Conservation (phyloP, 371 early-diverging fungal genomes). For the Mortierella sp. region DNA sequence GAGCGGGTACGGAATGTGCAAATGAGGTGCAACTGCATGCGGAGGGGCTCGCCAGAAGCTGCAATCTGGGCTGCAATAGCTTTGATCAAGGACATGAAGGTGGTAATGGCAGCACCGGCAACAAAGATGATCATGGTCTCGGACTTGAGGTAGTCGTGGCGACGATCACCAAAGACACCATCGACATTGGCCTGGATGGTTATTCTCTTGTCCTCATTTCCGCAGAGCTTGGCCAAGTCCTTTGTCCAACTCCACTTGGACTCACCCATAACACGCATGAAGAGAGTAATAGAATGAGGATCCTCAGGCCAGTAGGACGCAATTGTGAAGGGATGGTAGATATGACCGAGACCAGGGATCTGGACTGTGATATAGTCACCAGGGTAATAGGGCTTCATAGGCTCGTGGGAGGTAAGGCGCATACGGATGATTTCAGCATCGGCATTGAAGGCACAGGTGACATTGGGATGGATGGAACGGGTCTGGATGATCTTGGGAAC, state of each 20-base stretch:
- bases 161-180: slow-evolving; percentile 57
- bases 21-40: slow-evolving; percentile 51
- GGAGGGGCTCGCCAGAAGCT: slow-evolving; percentile 44
- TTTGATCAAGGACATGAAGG: slow-evolving; percentile 46
- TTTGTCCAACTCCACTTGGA: slow-evolving; percentile 47
- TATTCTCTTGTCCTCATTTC: slow-evolving; percentile 52
- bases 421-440: slow-evolving; percentile 55
- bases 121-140: slow-evolving; percentile 45
- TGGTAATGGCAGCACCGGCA: slow-evolving; percentile 51
- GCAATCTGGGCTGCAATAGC: slow-evolving; percentile 54
- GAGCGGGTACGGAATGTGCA: slow-evolving; percentile 56
- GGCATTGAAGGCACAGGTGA: slow-evolving; percentile 45
- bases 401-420: slow-evolving; percentile 45
- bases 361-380: slow-evolving; percentile 52
- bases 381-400: slow-evolving; percentile 58
- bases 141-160: slow-evolving; percentile 55
- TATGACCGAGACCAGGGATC: slow-evolving; percentile 32
- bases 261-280: slow-evolving; percentile 44
- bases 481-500: slow-evolving; percentile 52
- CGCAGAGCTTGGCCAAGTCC: slow-evolving; percentile 38
- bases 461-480: slow-evolving; percentile 41
- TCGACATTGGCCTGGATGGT: slow-evolving; percentile 44
- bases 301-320: slow-evolving; percentile 57
- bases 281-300: slow-evolving; percentile 45
- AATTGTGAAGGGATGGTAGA: slow-evolving; percentile 58